These are phyloP conservation scores for Cyphellophora europaea DNA, from an alignment of 2,329 filamentous ascomycete species.

Conservation along the genomic window DNA sequence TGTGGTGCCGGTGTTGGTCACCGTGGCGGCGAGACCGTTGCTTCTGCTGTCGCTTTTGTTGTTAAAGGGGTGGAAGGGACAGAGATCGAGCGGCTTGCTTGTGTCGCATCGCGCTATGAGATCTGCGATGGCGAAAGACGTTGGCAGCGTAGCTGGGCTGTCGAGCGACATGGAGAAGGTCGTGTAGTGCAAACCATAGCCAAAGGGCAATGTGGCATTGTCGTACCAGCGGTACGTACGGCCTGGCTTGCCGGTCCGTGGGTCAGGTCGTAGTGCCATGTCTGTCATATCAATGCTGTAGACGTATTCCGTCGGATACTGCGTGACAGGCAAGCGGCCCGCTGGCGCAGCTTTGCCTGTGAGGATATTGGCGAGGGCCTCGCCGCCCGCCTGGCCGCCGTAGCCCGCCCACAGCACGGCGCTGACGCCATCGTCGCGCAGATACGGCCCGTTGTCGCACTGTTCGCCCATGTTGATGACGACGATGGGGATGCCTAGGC, in stretches of 20 bases:
- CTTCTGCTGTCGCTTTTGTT: no score
- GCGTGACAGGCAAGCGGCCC: conserved; percentile 29
- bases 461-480: conserved; percentile 33
- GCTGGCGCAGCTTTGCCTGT: conserved; percentile 28
- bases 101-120: no score
- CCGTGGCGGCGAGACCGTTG: conserved; percentile 19
- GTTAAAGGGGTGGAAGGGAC: conserved; percentile 29
- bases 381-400: conserved; percentile 32
- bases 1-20: conserved; percentile 26
- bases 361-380: conserved; percentile 30
- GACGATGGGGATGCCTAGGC: conserved; percentile 27
- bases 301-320: conserved; percentile 33
- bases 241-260: no score
- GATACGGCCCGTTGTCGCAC: conserved; percentile 29
- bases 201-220: no score
- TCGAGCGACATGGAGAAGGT: no score
- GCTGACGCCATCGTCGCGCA: conserved; percentile 28
- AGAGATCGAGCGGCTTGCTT: conserved; percentile 21
- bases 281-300: conserved; percentile 29
- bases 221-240: no score
- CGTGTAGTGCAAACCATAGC: no score
- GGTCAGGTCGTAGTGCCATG: conserved; percentile 28
- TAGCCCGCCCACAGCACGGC: conserved; percentile 34
- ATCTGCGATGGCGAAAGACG: no score
- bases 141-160: no score